Conservation (phyloP, 306 rosid species). For the Leucaena leucocephala region DNA sequence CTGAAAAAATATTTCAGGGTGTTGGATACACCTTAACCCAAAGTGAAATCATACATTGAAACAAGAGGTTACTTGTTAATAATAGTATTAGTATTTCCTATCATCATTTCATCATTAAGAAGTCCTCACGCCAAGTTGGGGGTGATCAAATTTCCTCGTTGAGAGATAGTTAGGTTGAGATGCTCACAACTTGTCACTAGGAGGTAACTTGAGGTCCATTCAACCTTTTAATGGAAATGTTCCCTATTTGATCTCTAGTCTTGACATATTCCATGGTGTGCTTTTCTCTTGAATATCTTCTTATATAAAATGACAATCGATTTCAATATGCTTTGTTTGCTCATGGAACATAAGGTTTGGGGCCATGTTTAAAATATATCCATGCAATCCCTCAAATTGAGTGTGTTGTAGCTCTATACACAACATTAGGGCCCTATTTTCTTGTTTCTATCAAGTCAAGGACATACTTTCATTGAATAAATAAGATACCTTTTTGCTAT, state of each 20-base stretch:
- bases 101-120: no score
- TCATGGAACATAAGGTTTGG: background rate
- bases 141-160: no score
- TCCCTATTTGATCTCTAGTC: background rate
- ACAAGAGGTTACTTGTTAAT: no score
- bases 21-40: no score
- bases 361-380: background rate
- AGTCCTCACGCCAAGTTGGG: no score
- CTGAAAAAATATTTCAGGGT: no score
- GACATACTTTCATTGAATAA: background rate
- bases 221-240: background rate
- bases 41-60: no score
- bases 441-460: background rate
- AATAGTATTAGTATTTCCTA: no score
- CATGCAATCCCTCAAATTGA: background rate
- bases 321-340: background rate
- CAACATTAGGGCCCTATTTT: background rate
- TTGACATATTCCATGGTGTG: background rate
- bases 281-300: background rate
- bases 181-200: background rate
- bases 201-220: no score
- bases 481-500: background rate
- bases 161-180: no score
- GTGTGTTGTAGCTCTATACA: background rate
- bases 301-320: background rate